These are phyloP conservation scores for Vishniacozyma victoriae DNA, from an alignment of 768 basidiomycete genomes.

Conservation along the genomic window DNA sequence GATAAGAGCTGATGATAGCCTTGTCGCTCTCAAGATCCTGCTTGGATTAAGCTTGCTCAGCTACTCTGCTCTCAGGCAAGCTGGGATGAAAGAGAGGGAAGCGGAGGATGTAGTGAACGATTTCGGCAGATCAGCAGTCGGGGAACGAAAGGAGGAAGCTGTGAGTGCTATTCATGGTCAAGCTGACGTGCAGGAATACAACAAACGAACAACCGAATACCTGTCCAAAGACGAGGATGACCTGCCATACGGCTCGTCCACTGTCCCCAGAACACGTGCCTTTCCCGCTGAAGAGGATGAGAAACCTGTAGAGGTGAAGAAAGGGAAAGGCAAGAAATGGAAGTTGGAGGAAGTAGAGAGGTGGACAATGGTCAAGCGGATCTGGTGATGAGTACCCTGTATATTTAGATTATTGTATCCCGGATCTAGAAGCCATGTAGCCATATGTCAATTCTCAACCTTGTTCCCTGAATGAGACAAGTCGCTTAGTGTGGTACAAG, in stretches of 20 bases:
- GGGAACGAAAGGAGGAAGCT: constrained; percentile 80
- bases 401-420: not conserved
- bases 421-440: not conserved
- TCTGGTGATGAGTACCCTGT: constrained; percentile 53
- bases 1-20: constrained; percentile 47
- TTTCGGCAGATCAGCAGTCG: constrained; percentile 83
- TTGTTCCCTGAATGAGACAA: not conserved
- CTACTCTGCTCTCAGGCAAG: constrained; percentile 68
- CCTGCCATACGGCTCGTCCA: constrained; percentile 46
- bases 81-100: constrained; percentile 67
- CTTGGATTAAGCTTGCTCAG: constrained; percentile 80
- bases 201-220: constrained; percentile 68
- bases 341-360: constrained; percentile 82
- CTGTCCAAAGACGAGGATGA: constrained; percentile 68
- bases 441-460: not conserved
- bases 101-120: constrained; percentile 75
- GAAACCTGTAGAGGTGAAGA: constrained; percentile 11
- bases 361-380: constrained; percentile 93
- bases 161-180: constrained; percentile 47
- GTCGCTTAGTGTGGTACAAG: constrained; percentile 2
- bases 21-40: constrained; percentile 83
- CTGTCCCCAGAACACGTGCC: constrained; percentile 1
- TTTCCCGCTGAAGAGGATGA: constrained; percentile 1
- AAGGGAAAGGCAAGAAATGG: constrained; percentile 58
- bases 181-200: constrained; percentile 59